A percentile compares a stretch with the other conserved stretches of the same genome.
Evolutionary conservation across 2,329 filamentous ascomycete species (phyloP).

Genomic region (Colletotrichum brevisporum): DNA sequence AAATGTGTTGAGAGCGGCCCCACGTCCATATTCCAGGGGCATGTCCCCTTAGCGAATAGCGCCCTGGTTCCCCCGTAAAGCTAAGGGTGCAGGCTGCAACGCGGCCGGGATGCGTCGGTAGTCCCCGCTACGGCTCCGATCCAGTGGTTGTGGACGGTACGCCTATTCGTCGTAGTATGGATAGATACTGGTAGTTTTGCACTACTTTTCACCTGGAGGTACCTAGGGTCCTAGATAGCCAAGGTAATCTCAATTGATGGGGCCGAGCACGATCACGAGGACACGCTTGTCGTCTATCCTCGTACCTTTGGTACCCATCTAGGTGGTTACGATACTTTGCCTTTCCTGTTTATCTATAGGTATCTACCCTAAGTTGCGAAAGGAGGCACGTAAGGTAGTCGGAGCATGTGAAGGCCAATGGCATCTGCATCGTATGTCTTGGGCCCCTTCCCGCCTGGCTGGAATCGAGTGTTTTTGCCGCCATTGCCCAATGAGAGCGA

Average conservation of each 20-base stretch:
- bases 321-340: no score
- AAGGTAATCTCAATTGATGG: neutral
- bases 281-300: constrained; percentile 3
- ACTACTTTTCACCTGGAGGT: neutral
- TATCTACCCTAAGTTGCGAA: neutral
- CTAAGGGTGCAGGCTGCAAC: neutral
- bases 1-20: constrained; percentile 20
- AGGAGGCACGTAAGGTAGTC: neutral
- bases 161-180: neutral
- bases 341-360: no score
- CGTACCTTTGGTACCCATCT: no score
- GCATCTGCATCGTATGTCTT: constrained; percentile 21
- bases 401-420: constrained; percentile 31
- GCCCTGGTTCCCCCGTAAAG: constrained; percentile 27
- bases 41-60: constrained; percentile 19
- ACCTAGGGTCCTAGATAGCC: no score
- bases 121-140: constrained; percentile 22
- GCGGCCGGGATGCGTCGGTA: constrained; percentile 28
- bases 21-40: constrained; percentile 10
- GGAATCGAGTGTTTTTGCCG: constrained; percentile 28
- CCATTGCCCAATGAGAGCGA: constrained; percentile 14
- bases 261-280: constrained; percentile 36
- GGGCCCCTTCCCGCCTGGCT: constrained; percentile 20
- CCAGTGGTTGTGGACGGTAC: constrained; percentile 8
- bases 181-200: neutral